A percentile compares a stretch with the other conserved stretches of the same genome.
These are phyloP conservation scores for Cladosporium sp. DNA, from an alignment of 2,329 filamentous ascomycete genomes.

Conservation along the genomic window DNA sequence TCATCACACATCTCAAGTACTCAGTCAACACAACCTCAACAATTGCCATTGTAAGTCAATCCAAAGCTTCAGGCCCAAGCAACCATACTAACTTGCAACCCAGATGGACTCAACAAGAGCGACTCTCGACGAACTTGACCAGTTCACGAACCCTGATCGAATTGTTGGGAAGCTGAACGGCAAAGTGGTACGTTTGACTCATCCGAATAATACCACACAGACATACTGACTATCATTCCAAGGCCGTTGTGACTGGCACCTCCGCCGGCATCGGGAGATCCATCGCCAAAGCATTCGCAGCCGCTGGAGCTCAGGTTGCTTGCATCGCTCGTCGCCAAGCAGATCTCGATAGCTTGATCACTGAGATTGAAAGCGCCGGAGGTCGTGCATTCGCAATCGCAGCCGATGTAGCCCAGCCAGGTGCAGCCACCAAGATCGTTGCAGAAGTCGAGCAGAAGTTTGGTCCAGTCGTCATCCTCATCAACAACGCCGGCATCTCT, in stretches of 20 bases:
- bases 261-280: constrained; percentile 21
- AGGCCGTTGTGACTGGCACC: constrained; percentile 25
- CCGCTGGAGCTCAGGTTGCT: constrained; percentile 20
- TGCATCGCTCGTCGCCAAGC: constrained; percentile 20
- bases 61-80: too few relatives aligned
- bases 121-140: constrained; percentile 15
- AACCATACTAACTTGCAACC: not conserved
- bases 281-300: constrained; percentile 18
- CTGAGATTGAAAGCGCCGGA: constrained; percentile 18
- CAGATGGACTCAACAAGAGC: not conserved
- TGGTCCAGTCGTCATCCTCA: constrained; percentile 18
- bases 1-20: too few relatives aligned
- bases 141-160: constrained; percentile 18
- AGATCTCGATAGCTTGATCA: constrained; percentile 17
- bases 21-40: too few relatives aligned
- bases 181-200: constrained; percentile 19
- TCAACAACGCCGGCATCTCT: constrained; percentile 19
- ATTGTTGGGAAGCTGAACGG: constrained; percentile 20
- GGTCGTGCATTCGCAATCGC: constrained; percentile 18
- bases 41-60: not conserved
- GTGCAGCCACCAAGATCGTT: constrained; percentile 17
- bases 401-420: constrained; percentile 16
- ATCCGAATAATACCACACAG: not conserved
- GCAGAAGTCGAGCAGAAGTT: constrained; percentile 15
- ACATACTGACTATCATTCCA: not conserved